Conservation (phyloP, 2,329 filamentous ascomycete genomes). For the Verticillium zaregamsianum region DNA sequence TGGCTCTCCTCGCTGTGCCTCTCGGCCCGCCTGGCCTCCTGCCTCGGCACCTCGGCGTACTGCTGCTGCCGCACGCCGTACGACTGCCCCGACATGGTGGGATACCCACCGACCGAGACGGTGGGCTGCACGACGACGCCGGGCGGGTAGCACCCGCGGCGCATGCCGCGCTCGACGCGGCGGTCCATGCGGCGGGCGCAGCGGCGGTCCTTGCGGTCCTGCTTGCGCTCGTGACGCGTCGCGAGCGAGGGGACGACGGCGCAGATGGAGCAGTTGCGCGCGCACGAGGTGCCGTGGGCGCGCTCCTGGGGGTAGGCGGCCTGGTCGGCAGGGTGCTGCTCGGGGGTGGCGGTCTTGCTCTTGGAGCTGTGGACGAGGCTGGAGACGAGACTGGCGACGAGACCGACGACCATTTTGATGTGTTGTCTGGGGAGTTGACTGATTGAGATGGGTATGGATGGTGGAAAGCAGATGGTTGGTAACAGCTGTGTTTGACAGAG, state of each 20-base stretch:
- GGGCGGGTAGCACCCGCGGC: background rate
- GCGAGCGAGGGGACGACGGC: background rate
- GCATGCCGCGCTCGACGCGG: background rate
- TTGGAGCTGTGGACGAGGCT: constrained; percentile 11
- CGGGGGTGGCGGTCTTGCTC: constrained; percentile 9
- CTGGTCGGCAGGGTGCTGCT: background rate
- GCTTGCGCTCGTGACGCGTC: background rate
- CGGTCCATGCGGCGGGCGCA: background rate
- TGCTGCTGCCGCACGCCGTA: background rate
- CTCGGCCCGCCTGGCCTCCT: background rate
- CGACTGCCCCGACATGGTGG: background rate
- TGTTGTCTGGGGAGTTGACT: background rate
- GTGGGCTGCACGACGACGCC: background rate
- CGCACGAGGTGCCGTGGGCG: background rate
- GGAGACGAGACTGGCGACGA: constrained; percentile 13
- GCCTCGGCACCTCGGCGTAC: background rate
- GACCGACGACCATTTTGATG: constrained; percentile 6
- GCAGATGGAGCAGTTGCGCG: background rate
- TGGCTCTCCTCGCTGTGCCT: background rate
- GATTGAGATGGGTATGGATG: background rate
- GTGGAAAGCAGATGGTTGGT: background rate
- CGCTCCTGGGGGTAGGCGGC: background rate
- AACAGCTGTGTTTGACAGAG: background rate
- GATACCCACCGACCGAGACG: background rate
- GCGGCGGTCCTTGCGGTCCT: background rate